Percentiles rank a stretch among this genome's conserved stretches.
phyloP scores from a whole-genome alignment of 495 filamentous ascomycete species.

The Chaetomium tenue region DNA sequence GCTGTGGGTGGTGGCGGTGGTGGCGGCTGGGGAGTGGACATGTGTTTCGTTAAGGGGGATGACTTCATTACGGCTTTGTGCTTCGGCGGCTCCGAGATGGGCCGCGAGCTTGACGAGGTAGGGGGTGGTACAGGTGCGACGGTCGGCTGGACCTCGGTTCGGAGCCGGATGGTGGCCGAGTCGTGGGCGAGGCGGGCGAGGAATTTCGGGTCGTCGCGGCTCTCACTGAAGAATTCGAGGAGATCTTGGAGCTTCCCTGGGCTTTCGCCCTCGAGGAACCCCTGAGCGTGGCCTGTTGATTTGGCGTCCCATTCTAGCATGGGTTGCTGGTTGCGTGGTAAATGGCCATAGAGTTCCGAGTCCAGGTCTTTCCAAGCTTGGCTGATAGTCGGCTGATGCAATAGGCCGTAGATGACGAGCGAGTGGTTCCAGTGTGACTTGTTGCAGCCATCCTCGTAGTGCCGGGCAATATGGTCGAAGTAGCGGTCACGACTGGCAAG shows the following conservation, averaged over 20 bases:
- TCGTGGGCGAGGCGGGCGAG: slow-evolving; percentile 45
- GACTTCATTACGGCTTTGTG: slow-evolving; percentile 14
- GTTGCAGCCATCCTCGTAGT: slow-evolving; percentile 50
- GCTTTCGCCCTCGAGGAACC: slow-evolving; percentile 48
- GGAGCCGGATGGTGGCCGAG: slow-evolving; percentile 42
- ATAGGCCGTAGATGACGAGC: slow-evolving; percentile 50
- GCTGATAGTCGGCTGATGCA: slow-evolving; percentile 50
- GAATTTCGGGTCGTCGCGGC: slow-evolving; percentile 41
- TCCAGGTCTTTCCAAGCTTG: slow-evolving; percentile 48
- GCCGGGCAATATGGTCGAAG: slow-evolving; percentile 51
- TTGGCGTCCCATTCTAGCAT: slow-evolving; percentile 48
- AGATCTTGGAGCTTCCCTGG: slow-evolving; percentile 51
- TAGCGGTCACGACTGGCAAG: slow-evolving; percentile 48
- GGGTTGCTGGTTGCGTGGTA: slow-evolving; percentile 45
- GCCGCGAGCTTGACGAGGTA: slow-evolving; percentile 14
- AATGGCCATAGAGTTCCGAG: slow-evolving; percentile 39
- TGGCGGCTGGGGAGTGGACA: slow-evolving; percentile 27
- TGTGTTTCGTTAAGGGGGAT: slow-evolving; percentile 25
- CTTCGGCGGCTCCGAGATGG: slow-evolving; percentile 32
- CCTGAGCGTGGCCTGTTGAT: slow-evolving; percentile 48
- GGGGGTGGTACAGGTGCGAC: slow-evolving; percentile 10
- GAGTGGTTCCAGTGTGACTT: slow-evolving; percentile 52
- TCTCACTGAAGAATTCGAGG: slow-evolving; percentile 49
- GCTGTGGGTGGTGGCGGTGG: slow-evolving; percentile 1
- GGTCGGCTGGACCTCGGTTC: slow-evolving; percentile 22